Conservation (phyloP, 2,329 filamentous ascomycete genomes). For the Myrmaecium sp. region DNA sequence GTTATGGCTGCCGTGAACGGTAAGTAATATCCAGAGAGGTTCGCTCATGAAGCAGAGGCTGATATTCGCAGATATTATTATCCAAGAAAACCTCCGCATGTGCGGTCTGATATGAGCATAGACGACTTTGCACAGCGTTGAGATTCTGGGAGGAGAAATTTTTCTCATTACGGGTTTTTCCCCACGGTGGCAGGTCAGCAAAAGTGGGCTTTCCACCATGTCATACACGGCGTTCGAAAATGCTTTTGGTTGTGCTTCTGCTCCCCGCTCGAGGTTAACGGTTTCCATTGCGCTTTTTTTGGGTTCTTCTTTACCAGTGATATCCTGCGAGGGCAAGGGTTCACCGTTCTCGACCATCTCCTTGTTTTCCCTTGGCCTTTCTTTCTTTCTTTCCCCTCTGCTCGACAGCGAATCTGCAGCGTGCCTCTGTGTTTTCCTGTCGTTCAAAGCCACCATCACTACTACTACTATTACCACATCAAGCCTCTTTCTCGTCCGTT, state of each 20-base stretch:
- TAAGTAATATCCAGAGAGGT: conserved; percentile 33
- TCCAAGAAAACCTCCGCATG: conserved; percentile 95
- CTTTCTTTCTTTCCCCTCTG: not conserved
- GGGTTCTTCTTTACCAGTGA: too few relatives aligned
- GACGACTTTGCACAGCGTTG: not conserved
- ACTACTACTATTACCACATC: too few relatives aligned
- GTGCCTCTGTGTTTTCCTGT: too few relatives aligned
- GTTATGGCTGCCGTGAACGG: conserved; percentile 99
- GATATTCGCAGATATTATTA: conserved; percentile 74
- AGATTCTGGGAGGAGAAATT: conserved; percentile 2
- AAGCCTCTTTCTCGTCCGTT: too few relatives aligned
- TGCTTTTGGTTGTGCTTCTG: too few relatives aligned
- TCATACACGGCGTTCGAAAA: conserved; percentile 6
- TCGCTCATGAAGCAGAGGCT: conserved; percentile 17
- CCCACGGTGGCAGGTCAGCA: conserved; percentile 3
- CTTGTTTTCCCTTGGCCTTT: not conserved
- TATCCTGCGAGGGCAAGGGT: not conserved
- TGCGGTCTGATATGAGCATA: conserved; percentile 81
- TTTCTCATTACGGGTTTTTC: conserved; percentile 4
- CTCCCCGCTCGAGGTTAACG: too few relatives aligned
- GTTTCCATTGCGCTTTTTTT: too few relatives aligned
- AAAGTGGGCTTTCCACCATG: conserved; percentile 2
- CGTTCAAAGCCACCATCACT: too few relatives aligned
- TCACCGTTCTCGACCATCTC: not conserved
- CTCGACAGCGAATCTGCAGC: too few relatives aligned